A percentile compares a stretch with the other conserved stretches of the same genome.
phyloP scores from a whole-genome alignment of 2,329 filamentous ascomycete species.

The Sarocladium strictum region DNA sequence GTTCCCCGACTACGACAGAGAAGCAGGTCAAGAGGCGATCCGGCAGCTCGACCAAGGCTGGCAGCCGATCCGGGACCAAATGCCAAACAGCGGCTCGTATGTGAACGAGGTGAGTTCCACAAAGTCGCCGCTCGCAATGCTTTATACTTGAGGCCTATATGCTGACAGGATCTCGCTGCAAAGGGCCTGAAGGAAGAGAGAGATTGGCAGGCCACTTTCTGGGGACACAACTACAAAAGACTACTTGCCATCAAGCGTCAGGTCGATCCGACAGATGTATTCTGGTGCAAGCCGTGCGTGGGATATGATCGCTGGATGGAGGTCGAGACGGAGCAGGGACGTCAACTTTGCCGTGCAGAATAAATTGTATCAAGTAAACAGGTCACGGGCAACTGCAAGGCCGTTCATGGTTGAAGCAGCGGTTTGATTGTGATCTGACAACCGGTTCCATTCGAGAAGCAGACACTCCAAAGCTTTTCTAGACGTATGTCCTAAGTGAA shows the following conservation, averaged over 20 bases:
- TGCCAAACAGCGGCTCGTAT: slow-evolving; percentile 36
- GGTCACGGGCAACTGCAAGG: no score
- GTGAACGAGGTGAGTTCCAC: slow-evolving; percentile 34
- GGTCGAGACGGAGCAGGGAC: not conserved
- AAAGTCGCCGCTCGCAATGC: not conserved
- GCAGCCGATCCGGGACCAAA: slow-evolving; percentile 9
- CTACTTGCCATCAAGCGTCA: slow-evolving; percentile 37
- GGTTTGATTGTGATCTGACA: no score
- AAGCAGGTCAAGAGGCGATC: slow-evolving; percentile 20
- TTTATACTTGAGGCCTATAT: not conserved
- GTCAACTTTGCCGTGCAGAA: not conserved
- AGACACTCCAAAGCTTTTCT: no score
- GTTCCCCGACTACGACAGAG: not conserved
- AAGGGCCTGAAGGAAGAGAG: slow-evolving; percentile 19
- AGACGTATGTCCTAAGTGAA: no score
- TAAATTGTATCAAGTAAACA: no score
- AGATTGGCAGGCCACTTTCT: slow-evolving; percentile 34
- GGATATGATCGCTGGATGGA: slow-evolving; percentile 36
- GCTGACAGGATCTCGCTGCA: no score
- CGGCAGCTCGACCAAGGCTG: slow-evolving; percentile 17
- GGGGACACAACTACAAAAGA: slow-evolving; percentile 38
- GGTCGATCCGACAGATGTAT: slow-evolving; percentile 40
- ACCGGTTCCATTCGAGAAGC: no score
- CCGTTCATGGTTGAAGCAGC: no score
- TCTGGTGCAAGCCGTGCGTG: slow-evolving; percentile 43